Base-by-base conservation (phyloP, 2,329 filamentous ascomycete genomes). In the Alternaria alternata region DNA sequence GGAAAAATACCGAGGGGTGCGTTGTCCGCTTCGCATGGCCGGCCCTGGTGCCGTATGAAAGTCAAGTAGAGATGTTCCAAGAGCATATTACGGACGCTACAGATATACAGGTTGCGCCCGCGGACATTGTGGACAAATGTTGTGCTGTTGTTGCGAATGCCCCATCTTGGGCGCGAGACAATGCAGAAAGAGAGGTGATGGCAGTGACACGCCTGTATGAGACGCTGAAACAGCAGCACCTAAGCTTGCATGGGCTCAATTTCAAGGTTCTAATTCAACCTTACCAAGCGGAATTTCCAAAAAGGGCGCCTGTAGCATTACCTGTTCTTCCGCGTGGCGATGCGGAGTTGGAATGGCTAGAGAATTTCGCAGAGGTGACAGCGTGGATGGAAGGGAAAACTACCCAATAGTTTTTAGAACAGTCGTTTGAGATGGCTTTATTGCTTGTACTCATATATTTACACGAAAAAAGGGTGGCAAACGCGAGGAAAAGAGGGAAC, bases 21-120 rank as follows among this genome's bases (percentile, higher is more conserved):
- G 12, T 18, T 14, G 55, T 44, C 24, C 57, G 61, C 7, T 65
- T 63, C 22, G 36, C 24, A 3, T 61, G 58, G 34, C 58, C 61
- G 51, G 48, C 54, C 3, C 47, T 65, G 20, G 44, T 66, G 9
- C 59, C 61, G 26, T 66, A 64, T 36, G 57, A 64, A 26, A 59
- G 57, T 34, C 44, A 43, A 9, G 14, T 52, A 18, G 51, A 54
- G 6, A 32, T 59, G 4, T 64, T 62, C 26, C 16, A 49, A 20
- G 30, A 55, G 18, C 4, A 28, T 39, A n/a, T 54, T 49, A 36
- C 16, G 5, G 18, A 30, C 26, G 4, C 18, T 24, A 2, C n/a
- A 6, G 18, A 22, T n/a, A 16, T 20, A 20, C 39, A 54, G 38
- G 14, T 12, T 5, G 26, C 42, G 2, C 18, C 34, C 7, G 53